Percentiles rank a stretch among this genome's conserved stretches.
phyloP scores from a whole-genome alignment of 257 asterid genomes.

The Primulina eburnea region DNA sequence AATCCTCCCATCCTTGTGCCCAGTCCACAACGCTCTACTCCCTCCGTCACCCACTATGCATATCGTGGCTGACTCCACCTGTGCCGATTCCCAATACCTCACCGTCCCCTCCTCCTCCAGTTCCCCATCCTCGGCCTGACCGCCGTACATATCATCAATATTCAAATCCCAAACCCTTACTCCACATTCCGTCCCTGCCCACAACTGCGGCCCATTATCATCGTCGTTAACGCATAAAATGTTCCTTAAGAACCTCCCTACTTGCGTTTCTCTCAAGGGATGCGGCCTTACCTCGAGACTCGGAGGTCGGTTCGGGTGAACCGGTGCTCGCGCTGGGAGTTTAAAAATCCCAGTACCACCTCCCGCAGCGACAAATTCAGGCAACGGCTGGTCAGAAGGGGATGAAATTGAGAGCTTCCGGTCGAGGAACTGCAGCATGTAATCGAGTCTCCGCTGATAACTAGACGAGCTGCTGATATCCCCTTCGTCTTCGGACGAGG shows the following conservation, averaged over 20 bases:
- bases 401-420: conserved; percentile 57
- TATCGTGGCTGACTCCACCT: conserved; percentile 45
- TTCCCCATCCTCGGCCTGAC: conserved; percentile 40
- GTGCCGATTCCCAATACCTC: conserved; percentile 61
- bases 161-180: conserved; percentile 68
- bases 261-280: conserved; percentile 71
- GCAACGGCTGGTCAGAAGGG: conserved; percentile 49
- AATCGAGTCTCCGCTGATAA: conserved; percentile 75
- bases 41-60: conserved; percentile 81
- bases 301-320: conserved; percentile 72
- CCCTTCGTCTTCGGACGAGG: conserved; percentile 66
- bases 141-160: conserved; percentile 50
- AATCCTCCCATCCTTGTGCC: conserved; percentile 86
- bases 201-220: conserved; percentile 63
- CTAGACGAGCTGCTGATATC: conserved; percentile 43
- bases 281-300: conserved; percentile 87
- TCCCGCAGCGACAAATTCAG: conserved; percentile 63
- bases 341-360: conserved; percentile 63
- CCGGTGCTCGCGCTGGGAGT: conserved; percentile 64
- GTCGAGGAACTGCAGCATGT: conserved; percentile 86
- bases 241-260: conserved; percentile 73
- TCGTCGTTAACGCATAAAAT: conserved; percentile 44
- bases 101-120: conserved; percentile 59
- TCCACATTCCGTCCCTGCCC: conserved; percentile 96
- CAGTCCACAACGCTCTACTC: conserved; percentile 82